Evolutionary conservation across 2,329 filamentous ascomycete genomes (phyloP).

Genomic region (Microdochium bolleyi): DNA sequence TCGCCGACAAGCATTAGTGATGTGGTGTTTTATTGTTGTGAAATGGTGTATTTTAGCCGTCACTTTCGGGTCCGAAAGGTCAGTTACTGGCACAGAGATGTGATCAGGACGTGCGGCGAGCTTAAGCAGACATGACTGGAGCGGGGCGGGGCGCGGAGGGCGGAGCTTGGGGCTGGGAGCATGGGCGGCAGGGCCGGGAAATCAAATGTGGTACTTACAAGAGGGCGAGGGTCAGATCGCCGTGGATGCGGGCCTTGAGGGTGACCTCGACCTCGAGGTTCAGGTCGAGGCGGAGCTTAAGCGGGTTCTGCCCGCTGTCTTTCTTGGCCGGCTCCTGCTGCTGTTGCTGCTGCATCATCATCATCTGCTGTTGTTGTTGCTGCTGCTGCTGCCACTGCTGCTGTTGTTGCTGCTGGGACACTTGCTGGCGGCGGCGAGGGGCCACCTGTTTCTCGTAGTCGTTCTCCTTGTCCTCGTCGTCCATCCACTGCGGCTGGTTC

Average conservation of each 20-base stretch:
- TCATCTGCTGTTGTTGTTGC: constrained; percentile 5
- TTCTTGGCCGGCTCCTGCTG: constrained; percentile 23
- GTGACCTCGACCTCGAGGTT: constrained; percentile 82
- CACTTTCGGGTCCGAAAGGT: neutral
- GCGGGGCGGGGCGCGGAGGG: constrained; percentile 1
- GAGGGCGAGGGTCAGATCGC: constrained; percentile 72
- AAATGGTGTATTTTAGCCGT: neutral
- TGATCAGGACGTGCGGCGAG: neutral
- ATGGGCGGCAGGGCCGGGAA: constrained; percentile 3
- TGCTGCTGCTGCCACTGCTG: constrained; percentile 17
- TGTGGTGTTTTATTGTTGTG: neutral
- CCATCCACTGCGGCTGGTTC: constrained; percentile 18
- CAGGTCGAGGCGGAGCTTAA: constrained; percentile 67
- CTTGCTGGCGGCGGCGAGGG: constrained; percentile 13
- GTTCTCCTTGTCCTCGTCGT: constrained; percentile 13
- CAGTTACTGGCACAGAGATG: neutral
- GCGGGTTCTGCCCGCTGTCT: constrained; percentile 47
- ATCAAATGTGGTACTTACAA: constrained; percentile 32
- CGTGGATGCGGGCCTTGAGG: constrained; percentile 77
- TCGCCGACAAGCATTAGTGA: neutral
- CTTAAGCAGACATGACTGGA: neutral
- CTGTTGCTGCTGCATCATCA: constrained; percentile 12
- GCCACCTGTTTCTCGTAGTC: constrained; percentile 18
- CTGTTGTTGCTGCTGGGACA: constrained; percentile 12
- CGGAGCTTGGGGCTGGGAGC: neutral